Base-by-base conservation (phyloP, 148 eudicot species). In the Linanthus parryae region DNA sequence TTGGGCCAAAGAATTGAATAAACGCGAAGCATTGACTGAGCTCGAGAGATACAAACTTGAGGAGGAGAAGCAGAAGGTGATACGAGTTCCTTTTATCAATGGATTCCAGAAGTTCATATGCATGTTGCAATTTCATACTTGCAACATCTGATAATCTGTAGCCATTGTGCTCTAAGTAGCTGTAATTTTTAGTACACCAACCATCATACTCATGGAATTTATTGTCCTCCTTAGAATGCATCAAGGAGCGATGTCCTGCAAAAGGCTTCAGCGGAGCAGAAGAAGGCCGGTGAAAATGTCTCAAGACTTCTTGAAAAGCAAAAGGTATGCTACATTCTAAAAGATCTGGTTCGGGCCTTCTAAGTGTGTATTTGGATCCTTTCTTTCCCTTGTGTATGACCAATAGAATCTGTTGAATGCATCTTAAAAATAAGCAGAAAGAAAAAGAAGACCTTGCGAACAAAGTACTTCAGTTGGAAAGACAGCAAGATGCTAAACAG, bases 211-310 rank as follows among this genome's bases (percentile, higher is more conserved):
- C 34, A 17, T 20, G 36, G 54, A 30, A 39, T 16, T 17, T 8
- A n/a, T n/a, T n/a, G n/a, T n/a, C n/a, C n/a, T n/a, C 4, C 27
- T 37, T 26, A 92, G 98, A 87, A 81, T 68, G 67, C 77, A 52
- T 61, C 65, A 44, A 75, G 70, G 52, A 79, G 75, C 70, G 68
- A 36, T 73, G 79, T 79, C 18, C 87, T 92, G 52, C 72, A 73
- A 63, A 62, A 81, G 94, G 98, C 96, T 47, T 77, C 90, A 7
- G 44, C 71, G 77, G 96, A 87, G 78, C 94, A 87, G 65, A 72
- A 56, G 54, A 87, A 63, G 70, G 79, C 94, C 0, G 90, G 79
- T 55, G 83, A 71, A 53, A 81, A 88, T 71, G 80, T 87, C 10
- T 42, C 82, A 48, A 77, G 90, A 73, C 78, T 84, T 44, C 73